Evolutionary conservation across 2,329 filamentous ascomycete species (phyloP).

Genomic region (Mariannaea sp.): DNA sequence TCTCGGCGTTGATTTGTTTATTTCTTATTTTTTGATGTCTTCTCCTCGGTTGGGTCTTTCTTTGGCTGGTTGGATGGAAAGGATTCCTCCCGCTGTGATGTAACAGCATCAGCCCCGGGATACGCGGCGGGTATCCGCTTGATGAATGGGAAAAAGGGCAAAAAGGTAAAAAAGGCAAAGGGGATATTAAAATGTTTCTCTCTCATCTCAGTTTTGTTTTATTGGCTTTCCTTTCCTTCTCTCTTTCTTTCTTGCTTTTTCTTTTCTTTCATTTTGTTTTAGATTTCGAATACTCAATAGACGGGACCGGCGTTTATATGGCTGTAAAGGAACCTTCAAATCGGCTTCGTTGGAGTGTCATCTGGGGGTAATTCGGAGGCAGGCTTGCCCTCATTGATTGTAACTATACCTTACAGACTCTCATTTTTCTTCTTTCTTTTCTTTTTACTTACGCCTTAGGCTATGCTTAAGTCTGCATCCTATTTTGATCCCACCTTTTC

Average conservation of each 20-base stretch:
- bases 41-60: not conserved
- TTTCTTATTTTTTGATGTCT: conserved; percentile 1
- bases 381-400: conserved; percentile 13
- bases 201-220: too few species aligned
- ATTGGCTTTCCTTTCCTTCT: not conserved
- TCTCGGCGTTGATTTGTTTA: conserved; percentile 18
- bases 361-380: conserved; percentile 17
- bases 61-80: not conserved
- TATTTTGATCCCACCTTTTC: not conserved
- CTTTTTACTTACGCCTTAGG: conserved; percentile 3
- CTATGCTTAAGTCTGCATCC: not conserved
- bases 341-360: conserved; percentile 18
- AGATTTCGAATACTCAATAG: conserved; percentile 31
- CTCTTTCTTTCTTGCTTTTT: conserved; percentile 3
- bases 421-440: not conserved
- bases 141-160: not conserved
- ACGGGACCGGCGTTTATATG: conserved; percentile 32
- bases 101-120: not conserved
- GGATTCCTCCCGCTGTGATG: not conserved
- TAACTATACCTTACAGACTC: too few species aligned
- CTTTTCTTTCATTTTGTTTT: conserved; percentile 6
- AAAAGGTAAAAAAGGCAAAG: too few species aligned
- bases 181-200: too few species aligned
- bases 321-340: conserved; percentile 12
- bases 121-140: not conserved